Percentiles rank a stretch among this genome's conserved stretches.
phyloP scores from a whole-genome alignment of 495 filamentous ascomycete genomes.

The Antarctomyces pellizariae region DNA sequence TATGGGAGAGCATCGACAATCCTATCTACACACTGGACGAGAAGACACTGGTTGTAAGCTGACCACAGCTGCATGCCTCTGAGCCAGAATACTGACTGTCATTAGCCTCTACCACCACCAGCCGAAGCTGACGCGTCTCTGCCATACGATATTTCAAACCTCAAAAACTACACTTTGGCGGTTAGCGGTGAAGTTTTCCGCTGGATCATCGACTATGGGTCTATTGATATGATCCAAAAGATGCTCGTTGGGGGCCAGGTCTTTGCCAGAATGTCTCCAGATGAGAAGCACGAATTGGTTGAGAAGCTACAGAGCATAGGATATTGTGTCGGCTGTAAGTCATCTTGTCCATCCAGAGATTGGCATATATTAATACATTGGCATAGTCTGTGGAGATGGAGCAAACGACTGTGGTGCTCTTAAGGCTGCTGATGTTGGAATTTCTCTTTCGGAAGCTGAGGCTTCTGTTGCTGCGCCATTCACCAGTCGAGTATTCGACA shows the following conservation, averaged over 20 bases:
- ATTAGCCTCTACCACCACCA: slow-evolving; percentile 43
- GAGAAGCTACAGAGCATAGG: slow-evolving; percentile 93
- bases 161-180: slow-evolving; percentile 67
- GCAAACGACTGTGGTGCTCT: slow-evolving; percentile 96
- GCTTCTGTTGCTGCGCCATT: slow-evolving; percentile 96
- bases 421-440: slow-evolving; percentile 96
- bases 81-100: slow-evolving; percentile 12
- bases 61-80: background rate
- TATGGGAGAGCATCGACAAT: slow-evolving; percentile 87
- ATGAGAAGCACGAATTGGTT: slow-evolving; percentile 96
- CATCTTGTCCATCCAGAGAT: no score
- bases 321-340: slow-evolving; percentile 86
- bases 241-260: slow-evolving; percentile 85
- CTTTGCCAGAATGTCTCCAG: slow-evolving; percentile 95
- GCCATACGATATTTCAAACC: slow-evolving; percentile 56
- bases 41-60: slow-evolving; percentile 41
- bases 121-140: slow-evolving; percentile 54
- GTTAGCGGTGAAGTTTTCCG: slow-evolving; percentile 86
- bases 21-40: slow-evolving; percentile 49
- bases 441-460: slow-evolving; percentile 92
- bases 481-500: slow-evolving; percentile 87
- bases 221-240: slow-evolving; percentile 15
- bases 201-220: slow-evolving; percentile 87
- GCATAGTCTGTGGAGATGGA: slow-evolving; percentile 95
- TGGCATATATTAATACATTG: no score